phyloP scores from a whole-genome alignment of 495 filamentous ascomycete species.

The Pseudomonodictys pantanalensis region DNA sequence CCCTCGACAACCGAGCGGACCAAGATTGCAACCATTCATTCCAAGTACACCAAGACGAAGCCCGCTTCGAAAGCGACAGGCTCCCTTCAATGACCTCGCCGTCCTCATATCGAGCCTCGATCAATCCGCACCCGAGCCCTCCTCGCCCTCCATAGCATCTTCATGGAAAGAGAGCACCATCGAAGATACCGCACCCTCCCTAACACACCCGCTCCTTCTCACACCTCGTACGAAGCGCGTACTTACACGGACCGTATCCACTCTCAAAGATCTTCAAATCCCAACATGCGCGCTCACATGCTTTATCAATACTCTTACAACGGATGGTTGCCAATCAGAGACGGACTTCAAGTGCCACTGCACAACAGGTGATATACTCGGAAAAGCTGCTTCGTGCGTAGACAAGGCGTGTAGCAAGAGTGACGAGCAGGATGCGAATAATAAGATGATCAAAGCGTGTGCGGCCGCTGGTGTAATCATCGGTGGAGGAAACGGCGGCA shows the following conservation, averaged over 20 bases:
- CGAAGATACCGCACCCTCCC: neutral
- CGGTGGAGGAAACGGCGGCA: neutral
- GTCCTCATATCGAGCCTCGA: too few relatives aligned
- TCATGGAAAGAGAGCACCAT: too few relatives aligned
- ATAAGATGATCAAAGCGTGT: neutral
- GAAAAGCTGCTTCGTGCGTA: neutral
- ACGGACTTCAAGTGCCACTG: conserved; percentile 23
- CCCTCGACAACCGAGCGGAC: too few relatives aligned
- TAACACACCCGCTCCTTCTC: neutral
- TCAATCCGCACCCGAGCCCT: too few relatives aligned
- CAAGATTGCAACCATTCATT: too few relatives aligned
- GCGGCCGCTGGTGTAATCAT: neutral
- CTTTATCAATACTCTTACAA: conserved; percentile 15
- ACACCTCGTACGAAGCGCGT: neutral
- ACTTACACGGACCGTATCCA: neutral
- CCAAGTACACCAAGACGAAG: too few relatives aligned
- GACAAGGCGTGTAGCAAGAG: neutral
- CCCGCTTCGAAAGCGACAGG: too few relatives aligned
- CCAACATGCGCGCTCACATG: conserved; percentile 14
- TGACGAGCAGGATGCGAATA: neutral
- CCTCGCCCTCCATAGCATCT: too few relatives aligned
- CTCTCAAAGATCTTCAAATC: neutral
- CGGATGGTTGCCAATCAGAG: conserved; percentile 9
- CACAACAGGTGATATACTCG: neutral
- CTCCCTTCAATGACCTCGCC: too few relatives aligned